These are phyloP conservation scores for Camellia japonica DNA, from an alignment of 148 eudicot genomes.

Conservation along the genomic window DNA sequence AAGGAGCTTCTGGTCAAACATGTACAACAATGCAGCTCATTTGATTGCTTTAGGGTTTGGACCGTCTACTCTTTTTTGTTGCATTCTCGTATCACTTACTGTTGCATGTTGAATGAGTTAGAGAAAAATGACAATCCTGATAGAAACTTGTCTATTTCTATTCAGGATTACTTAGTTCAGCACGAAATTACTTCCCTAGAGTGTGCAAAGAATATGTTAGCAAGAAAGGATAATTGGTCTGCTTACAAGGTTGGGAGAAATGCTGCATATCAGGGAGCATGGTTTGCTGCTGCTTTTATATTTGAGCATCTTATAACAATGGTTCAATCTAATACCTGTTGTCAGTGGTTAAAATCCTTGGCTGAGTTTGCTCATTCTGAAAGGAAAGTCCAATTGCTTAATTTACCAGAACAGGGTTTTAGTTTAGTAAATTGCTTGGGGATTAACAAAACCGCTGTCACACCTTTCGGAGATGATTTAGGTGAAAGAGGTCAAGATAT, in stretches of 20 bases:
- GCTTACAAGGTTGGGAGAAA: conserved; percentile 66
- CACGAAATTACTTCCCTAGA: conserved; percentile 30
- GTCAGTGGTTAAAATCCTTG: conserved; percentile 65
- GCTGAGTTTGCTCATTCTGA: conserved; percentile 50
- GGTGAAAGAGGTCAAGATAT: conserved; percentile 4
- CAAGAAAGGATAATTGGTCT: conserved; percentile 57
- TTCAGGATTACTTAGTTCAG: conserved; percentile 28
- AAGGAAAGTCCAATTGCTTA: conserved; percentile 39
- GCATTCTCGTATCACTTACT: conserved; percentile 30
- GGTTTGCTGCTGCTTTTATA: conserved; percentile 63
- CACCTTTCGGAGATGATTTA: conserved; percentile 12
- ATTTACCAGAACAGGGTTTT: conserved; percentile 28
- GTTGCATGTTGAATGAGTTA: conserved; percentile 19
- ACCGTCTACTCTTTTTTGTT: conserved; percentile 45
- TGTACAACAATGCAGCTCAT: conserved; percentile 38
- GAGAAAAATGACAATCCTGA: conserved; percentile 19
- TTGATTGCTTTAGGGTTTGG: conserved; percentile 46
- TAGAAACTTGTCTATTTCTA: conserved; percentile 18
- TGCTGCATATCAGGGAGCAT: conserved; percentile 71
- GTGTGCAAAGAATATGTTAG: conserved; percentile 50
- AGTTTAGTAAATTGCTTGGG: conserved; percentile 12
- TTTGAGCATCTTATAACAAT: conserved; percentile 46
- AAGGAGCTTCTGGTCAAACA: conserved; percentile 40
- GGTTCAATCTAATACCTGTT: conserved; percentile 46
- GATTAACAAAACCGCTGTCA: not conserved